Conservation (phyloP, 352 stramenopile species). For the Pythium coloratum region DNA sequence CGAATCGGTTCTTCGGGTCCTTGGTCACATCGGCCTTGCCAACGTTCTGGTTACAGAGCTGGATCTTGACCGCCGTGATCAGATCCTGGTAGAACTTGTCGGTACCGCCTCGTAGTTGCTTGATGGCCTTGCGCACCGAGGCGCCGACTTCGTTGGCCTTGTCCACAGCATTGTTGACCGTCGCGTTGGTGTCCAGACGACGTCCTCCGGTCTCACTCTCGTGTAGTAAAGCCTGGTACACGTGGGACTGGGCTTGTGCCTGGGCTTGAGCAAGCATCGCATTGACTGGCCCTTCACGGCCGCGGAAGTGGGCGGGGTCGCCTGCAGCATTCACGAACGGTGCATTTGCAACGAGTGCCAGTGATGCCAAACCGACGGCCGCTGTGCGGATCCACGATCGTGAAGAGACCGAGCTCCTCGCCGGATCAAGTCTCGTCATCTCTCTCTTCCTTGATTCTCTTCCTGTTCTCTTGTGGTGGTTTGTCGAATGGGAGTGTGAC, state of each 20-base stretch:
- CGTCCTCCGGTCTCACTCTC: conserved; percentile 6
- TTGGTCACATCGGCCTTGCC: conserved; percentile 20
- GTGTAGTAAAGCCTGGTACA: background rate
- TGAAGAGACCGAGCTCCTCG: background rate
- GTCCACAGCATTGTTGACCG: conserved; percentile 28
- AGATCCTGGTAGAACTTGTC: conserved; percentile 66
- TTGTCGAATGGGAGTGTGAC: background rate
- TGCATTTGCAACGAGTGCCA: conserved; percentile 4
- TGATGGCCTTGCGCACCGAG: conserved; percentile 57
- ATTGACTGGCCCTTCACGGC: background rate
- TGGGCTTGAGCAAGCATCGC: background rate
- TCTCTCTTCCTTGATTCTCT: background rate
- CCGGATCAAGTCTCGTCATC: conserved; percentile 2
- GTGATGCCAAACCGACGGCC: conserved; percentile 9
- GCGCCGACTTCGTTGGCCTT: conserved; percentile 52
- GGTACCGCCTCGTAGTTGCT: conserved; percentile 56
- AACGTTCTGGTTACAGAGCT: conserved; percentile 41
- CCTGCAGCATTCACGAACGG: background rate
- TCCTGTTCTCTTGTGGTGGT: conserved; percentile 5
- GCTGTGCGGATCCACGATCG: conserved; percentile 17
- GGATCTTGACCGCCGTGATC: conserved; percentile 54
- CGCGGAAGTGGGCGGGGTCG: conserved; percentile 20
- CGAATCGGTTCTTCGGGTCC: conserved; percentile 36
- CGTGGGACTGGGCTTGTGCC: conserved; percentile 3
- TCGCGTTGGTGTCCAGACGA: conserved; percentile 16